Evolutionary conservation across 2,329 filamentous ascomycete genomes (phyloP).

Genomic region (Aspergillus tubingensis): DNA sequence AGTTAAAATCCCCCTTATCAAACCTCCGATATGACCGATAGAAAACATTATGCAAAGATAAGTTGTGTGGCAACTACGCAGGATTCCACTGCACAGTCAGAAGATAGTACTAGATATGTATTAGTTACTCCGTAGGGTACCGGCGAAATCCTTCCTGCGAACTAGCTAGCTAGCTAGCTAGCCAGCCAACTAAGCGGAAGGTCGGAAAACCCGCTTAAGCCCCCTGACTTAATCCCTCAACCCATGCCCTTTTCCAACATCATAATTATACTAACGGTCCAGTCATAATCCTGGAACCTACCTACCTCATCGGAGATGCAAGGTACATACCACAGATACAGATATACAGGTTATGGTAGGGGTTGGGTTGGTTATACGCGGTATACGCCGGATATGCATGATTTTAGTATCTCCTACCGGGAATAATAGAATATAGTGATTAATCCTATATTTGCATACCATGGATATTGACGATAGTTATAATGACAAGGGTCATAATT

Average conservation of each 20-base stretch:
- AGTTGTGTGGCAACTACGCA: no score
- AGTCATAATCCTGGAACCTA: neutral
- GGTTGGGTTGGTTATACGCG: constrained; percentile 1
- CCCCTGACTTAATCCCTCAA: neutral
- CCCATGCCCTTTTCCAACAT: no score
- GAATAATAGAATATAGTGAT: neutral
- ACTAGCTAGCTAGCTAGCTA: neutral
- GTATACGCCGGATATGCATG: neutral
- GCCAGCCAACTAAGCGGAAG: neutral
- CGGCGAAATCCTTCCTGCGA: neutral
- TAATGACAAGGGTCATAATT: neutral
- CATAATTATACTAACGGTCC: neutral
- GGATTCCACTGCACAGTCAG: no score
- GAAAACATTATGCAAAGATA: neutral
- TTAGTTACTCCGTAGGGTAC: no score
- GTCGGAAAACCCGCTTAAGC: neutral
- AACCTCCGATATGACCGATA: neutral
- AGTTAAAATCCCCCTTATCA: no score
- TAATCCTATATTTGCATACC: no score
- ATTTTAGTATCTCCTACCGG: neutral
- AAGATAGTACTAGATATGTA: no score
- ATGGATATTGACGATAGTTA: no score
- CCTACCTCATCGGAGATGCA: neutral
- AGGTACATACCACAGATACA: neutral
- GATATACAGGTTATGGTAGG: neutral